A percentile compares a stretch with the other conserved stretches of the same genome.
phyloP scores from a whole-genome alignment of 2,329 filamentous ascomycete genomes.

The Penicillium nordicum region DNA sequence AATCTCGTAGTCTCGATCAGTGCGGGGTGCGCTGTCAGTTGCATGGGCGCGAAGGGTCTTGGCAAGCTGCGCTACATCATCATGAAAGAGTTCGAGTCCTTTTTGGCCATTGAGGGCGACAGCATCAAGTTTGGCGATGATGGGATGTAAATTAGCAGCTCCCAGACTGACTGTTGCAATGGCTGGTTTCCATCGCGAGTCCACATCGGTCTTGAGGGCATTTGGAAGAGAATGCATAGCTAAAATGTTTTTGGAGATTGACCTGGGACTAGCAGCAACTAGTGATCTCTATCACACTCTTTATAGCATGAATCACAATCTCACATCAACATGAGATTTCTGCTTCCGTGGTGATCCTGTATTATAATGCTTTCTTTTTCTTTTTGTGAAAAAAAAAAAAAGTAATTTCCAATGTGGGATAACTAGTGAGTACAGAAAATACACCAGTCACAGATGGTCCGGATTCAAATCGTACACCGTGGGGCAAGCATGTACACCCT shows the following conservation, averaged over 20 bases:
- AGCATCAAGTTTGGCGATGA: slow-evolving; percentile 30
- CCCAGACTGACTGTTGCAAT: slow-evolving; percentile 25
- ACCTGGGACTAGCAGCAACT: not conserved
- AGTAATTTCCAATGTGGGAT: not conserved
- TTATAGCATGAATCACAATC: slow-evolving; percentile 1
- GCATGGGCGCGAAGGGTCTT: slow-evolving; percentile 41
- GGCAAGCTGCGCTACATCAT: slow-evolving; percentile 63
- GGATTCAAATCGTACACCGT: slow-evolving; percentile 4
- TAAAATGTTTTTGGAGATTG: not conserved
- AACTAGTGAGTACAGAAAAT: not conserved
- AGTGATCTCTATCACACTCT: not conserved
- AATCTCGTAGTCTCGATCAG: slow-evolving; percentile 56
- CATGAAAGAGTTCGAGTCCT: slow-evolving; percentile 67
- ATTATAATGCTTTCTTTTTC: slow-evolving; percentile 1
- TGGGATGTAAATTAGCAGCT: slow-evolving; percentile 15
- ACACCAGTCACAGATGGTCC: not conserved
- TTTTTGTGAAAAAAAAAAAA: not conserved
- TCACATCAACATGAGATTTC: not conserved
- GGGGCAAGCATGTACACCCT: slow-evolving; percentile 1
- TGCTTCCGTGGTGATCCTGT: slow-evolving; percentile 15
- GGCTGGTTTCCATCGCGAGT: slow-evolving; percentile 19
- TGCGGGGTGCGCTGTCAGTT: not conserved
- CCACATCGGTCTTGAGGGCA: slow-evolving; percentile 8
- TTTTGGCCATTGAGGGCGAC: slow-evolving; percentile 44
- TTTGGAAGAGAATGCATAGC: slow-evolving; percentile 19